Percentiles rank a stretch among this genome's conserved stretches.
These are phyloP conservation scores for Macrophomina pseudophaseolina DNA, from an alignment of 2,329 filamentous ascomycete species.

Conservation along the genomic window DNA sequence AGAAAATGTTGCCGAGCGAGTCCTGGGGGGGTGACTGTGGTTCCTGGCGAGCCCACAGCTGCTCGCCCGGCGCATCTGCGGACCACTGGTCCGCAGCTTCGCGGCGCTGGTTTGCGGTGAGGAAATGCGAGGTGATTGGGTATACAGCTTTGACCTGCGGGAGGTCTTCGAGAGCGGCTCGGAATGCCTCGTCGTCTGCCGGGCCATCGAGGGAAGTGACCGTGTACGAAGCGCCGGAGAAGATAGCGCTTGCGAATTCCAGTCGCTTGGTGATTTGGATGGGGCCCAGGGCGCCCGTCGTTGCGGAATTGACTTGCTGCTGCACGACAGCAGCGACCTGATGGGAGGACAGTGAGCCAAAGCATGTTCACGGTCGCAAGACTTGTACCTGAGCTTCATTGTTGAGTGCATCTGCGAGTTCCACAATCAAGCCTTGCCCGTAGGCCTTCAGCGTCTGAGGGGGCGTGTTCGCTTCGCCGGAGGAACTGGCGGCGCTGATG, in stretches of 20 bases:
- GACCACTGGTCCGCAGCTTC: not conserved
- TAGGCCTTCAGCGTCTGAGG: not conserved
- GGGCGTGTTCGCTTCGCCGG: not conserved
- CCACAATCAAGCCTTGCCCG: not conserved
- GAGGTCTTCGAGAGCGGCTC: not conserved
- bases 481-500: not conserved
- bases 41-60: not conserved
- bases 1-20: not conserved
- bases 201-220: not conserved
- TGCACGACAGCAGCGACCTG: not conserved
- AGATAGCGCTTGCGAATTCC: not conserved
- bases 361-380: not conserved
- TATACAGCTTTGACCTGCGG: not conserved
- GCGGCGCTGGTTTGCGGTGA: not conserved
- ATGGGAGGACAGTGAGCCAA: not conserved
- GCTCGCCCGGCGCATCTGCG: not conserved
- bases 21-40: not conserved
- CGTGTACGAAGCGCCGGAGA: not conserved
- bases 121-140: not conserved
- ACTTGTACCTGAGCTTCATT: not conserved
- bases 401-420: not conserved
- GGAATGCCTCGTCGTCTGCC: not conserved
- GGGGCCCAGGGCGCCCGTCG: not conserved
- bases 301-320: not conserved
- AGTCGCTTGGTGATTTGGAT: not conserved